Conservation (phyloP, 371 early-diverging fungal species). For the Chytridium lagenaria region DNA sequence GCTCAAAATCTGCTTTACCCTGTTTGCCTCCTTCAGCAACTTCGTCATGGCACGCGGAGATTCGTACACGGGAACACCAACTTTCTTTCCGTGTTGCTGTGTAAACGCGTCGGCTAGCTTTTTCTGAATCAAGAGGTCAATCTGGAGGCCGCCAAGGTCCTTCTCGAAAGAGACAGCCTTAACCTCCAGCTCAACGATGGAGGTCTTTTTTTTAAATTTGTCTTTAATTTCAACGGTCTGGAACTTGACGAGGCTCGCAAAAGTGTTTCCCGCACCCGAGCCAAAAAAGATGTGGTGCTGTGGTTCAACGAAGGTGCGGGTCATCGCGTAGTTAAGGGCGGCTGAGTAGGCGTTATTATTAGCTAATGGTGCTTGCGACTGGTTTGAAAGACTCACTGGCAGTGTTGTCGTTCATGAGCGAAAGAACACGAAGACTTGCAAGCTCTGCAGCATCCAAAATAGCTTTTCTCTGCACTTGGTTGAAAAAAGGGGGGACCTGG, state of each 20-base stretch:
- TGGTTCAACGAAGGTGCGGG: slow-evolving; percentile 70
- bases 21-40: slow-evolving; percentile 88
- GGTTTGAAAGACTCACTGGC: slow-evolving; percentile 80
- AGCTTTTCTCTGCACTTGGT: slow-evolving; percentile 89
- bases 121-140: slow-evolving; percentile 82
- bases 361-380: too few species aligned
- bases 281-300: slow-evolving; percentile 93
- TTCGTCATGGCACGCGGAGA: slow-evolving; percentile 84
- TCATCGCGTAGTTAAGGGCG: slow-evolving; percentile 92
- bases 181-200: slow-evolving; percentile 75
- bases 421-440: slow-evolving; percentile 83
- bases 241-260: slow-evolving; percentile 85
- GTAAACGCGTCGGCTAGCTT: slow-evolving; percentile 75
- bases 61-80: slow-evolving; percentile 47
- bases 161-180: slow-evolving; percentile 82
- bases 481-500: slow-evolving; percentile 89
- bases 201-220: slow-evolving; percentile 61
- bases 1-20: slow-evolving; percentile 94
- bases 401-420: slow-evolving; percentile 90
- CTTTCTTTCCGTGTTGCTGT: slow-evolving; percentile 41
- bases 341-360: too few species aligned
- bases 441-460: slow-evolving; percentile 92
- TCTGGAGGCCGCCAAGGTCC: slow-evolving; percentile 85
- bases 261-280: slow-evolving; percentile 95
- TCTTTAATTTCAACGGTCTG: slow-evolving; percentile 67